phyloP scores from a whole-genome alignment of 495 filamentous ascomycete genomes.

The Penicillium subrubescens region DNA sequence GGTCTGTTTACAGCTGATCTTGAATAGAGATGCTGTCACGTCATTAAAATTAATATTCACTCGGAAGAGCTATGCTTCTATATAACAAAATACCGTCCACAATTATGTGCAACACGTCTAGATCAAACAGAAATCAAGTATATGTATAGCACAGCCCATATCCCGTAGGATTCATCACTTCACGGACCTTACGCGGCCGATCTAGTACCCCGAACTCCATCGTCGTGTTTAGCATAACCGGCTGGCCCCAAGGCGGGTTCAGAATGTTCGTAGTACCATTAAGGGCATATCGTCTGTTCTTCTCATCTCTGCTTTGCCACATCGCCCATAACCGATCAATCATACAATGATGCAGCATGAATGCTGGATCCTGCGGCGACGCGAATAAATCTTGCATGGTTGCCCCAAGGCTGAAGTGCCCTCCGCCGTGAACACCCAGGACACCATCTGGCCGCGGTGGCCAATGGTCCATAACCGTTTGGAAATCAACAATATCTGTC shows the following conservation, averaged over 20 bases:
- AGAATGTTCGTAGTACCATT: conserved; percentile 31
- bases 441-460: conserved; percentile 15
- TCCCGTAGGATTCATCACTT: conserved; percentile 27
- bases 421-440: conserved; percentile 30
- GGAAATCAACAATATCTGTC: conserved; percentile 25
- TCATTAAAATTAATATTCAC: too few species aligned
- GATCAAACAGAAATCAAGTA: conserved; percentile 1
- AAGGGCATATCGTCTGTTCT: conserved; percentile 20
- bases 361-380: conserved; percentile 51
- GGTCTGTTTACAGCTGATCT: too few species aligned
- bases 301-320: conserved; percentile 49
- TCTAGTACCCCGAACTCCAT: conserved; percentile 36
- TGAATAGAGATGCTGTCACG: too few species aligned
- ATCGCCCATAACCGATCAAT: conserved; percentile 60
- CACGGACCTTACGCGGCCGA: conserved; percentile 21
- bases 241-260: conserved; percentile 25
- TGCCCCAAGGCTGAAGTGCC: conserved; percentile 32
- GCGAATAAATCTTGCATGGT: conserved; percentile 35
- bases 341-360: conserved; percentile 60
- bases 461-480: conserved; percentile 31
- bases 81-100: neutral
- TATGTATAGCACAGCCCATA: conserved; percentile 30
- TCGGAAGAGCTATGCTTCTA: neutral
- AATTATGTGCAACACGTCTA: neutral
- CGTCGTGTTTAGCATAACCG: conserved; percentile 28